Evolutionary conservation across 2,329 filamentous ascomycete species (phyloP), one percentile per base, ranked within the genome.

Genomic region (Colletotrichum caudatum): DNA sequence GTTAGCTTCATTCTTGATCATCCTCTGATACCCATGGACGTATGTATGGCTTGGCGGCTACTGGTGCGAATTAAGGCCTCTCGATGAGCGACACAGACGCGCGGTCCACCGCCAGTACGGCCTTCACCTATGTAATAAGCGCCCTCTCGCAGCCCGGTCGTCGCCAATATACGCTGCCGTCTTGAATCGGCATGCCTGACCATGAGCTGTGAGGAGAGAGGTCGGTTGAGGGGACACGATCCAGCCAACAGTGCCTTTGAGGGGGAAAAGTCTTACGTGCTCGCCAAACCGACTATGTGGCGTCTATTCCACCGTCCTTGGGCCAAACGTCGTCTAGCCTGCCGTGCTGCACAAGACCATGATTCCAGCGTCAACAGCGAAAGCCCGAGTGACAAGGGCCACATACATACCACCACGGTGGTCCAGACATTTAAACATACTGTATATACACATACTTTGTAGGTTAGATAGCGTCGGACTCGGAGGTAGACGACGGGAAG

Each of bases 201-300:
- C 54, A 33, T 48, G 23, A 54, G 35, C 61, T 29, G 37, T 39
- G 37, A 33, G 41, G 41, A 12, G 23, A 20, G 23, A 29, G n/a
- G n/a, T 57, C 37, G 35, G 61, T 33, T 26, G 35, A 51, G 61
- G 53, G 23, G 50, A 33, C 20, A 11, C 20, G 18, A 58, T 59
- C 35, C 20, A 53, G 23, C 41, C 41, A 50, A 44, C 35, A 53
- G 18, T 48, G 54, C 54, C 63, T 39, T 66, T 66, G 63, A 35
- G 29, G 56, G 26, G 29, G 39, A 5, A 14, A 20, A 56, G 53
- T 60, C 67, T 69, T 62, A 69, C 67, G 60, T 69, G 62, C 62
- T 61, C 66, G 62, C 67, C 62, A 59, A 54, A 56, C 29, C n/a
- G 29, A 35, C 41, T 33, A 44, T 59, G 20, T 29, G 20, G 33